A percentile compares a stretch with the other conserved stretches of the same genome.
Evolutionary conservation across 164 flowering plant genomes (phyloP).

Genomic region (Annona squamosa): DNA sequence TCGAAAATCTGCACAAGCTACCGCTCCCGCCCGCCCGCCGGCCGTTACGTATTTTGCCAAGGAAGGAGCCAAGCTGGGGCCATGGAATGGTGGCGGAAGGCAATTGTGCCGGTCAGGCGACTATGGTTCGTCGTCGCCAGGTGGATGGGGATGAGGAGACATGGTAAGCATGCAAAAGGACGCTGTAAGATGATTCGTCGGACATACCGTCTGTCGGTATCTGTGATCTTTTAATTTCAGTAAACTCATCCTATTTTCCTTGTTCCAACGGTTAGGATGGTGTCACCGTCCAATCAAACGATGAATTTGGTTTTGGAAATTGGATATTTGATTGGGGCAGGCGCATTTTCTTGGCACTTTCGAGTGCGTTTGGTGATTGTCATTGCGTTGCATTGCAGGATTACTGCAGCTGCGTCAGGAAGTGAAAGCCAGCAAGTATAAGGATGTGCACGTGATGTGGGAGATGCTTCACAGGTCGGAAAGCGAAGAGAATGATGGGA

Average conservation of each 20-base stretch:
- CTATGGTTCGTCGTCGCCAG: slow-evolving; percentile 33
- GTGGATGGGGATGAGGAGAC: slow-evolving; percentile 38
- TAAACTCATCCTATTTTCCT: too few relatives aligned
- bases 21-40: background rate
- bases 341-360: background rate
- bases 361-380: background rate
- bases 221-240: too few relatives aligned
- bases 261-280: too few relatives aligned
- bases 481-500: background rate
- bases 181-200: background rate
- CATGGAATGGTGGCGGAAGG: slow-evolving; percentile 28
- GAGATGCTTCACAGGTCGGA: background rate
- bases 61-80: slow-evolving; percentile 7
- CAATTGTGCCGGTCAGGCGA: slow-evolving; percentile 22
- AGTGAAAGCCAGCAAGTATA: background rate
- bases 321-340: background rate
- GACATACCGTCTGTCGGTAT: background rate
- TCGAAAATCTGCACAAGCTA: background rate
- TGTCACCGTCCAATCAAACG: too few relatives aligned
- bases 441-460: slow-evolving; percentile 1
- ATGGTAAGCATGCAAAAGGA: slow-evolving; percentile 21
- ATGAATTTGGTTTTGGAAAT: background rate
- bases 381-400: background rate
- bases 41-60: background rate
- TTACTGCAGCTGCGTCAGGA: background rate